Evolutionary conservation across 2,329 filamentous ascomycete species (phyloP).

Genomic region (Monosporascus sp.): DNA sequence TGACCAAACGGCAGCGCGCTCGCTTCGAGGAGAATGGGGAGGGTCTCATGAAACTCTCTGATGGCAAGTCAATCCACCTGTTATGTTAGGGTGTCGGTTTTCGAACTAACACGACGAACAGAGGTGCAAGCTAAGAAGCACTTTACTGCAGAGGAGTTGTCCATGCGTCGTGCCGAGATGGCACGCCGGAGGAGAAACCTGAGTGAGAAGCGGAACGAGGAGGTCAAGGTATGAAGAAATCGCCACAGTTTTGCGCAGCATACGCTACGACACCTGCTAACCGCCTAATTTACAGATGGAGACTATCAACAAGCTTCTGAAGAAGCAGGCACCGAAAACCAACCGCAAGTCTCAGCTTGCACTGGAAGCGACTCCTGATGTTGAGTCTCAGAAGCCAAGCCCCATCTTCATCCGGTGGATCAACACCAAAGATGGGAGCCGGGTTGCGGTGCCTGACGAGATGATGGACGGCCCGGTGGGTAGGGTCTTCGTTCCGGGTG

Average conservation of each 20-base stretch:
- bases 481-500: slow-evolving; percentile 44
- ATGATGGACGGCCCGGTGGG: slow-evolving; percentile 62
- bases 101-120: slow-evolving; percentile 25
- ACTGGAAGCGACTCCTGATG: slow-evolving; percentile 46
- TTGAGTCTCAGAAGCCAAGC: slow-evolving; percentile 45
- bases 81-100: neutral
- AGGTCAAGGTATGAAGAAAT: slow-evolving; percentile 51
- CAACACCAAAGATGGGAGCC: slow-evolving; percentile 59
- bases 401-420: slow-evolving; percentile 67
- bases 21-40: slow-evolving; percentile 52
- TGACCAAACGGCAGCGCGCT: slow-evolving; percentile 57
- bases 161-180: slow-evolving; percentile 60
- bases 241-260: neutral
- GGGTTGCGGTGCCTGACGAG: slow-evolving; percentile 62
- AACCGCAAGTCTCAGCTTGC: slow-evolving; percentile 46
- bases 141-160: slow-evolving; percentile 57
- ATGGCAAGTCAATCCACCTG: slow-evolving; percentile 38
- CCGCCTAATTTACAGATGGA: slow-evolving; percentile 57
- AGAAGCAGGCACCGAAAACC: slow-evolving; percentile 77
- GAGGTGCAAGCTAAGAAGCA: slow-evolving; percentile 61
- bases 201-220: slow-evolving; percentile 61
- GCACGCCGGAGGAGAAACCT: slow-evolving; percentile 56
- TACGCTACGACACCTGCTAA: slow-evolving; percentile 1
- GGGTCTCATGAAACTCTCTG: slow-evolving; percentile 55
- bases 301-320: slow-evolving; percentile 85